A percentile compares a stretch with the other conserved stretches of the same genome.
These are phyloP conservation scores for Xylaria curta DNA, from an alignment of 495 filamentous ascomycete genomes.

Conservation along the genomic window DNA sequence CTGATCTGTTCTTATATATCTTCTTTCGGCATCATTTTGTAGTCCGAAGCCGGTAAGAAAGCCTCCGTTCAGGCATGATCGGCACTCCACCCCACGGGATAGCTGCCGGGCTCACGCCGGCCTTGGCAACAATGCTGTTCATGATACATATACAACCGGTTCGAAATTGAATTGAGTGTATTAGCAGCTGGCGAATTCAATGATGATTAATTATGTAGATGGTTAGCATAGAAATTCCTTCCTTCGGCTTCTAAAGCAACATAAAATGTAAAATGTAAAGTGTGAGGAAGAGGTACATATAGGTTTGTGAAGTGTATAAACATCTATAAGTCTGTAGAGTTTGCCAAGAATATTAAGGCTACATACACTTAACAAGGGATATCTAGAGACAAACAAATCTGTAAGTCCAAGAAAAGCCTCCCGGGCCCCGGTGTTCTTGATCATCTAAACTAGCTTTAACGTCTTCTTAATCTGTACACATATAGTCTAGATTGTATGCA, in stretches of 20 bases:
- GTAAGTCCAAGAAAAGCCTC: slow-evolving; percentile 47
- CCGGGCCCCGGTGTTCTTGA: slow-evolving; percentile 14
- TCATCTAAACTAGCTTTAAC: slow-evolving; percentile 49
- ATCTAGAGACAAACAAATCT: slow-evolving; percentile 56
- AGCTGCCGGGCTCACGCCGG: background rate
- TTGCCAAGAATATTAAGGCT: background rate
- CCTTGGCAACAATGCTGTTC: background rate
- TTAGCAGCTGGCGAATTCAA: slow-evolving; percentile 61
- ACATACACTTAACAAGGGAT: slow-evolving; percentile 39
- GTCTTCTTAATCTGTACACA: slow-evolving; percentile 60
- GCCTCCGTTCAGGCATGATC: slow-evolving; percentile 24
- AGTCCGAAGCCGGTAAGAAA: slow-evolving; percentile 21
- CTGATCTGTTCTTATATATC: background rate
- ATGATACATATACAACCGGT: slow-evolving; percentile 64
- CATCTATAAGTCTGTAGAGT: background rate
- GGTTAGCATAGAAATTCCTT: slow-evolving; percentile 32
- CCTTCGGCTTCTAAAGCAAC: background rate
- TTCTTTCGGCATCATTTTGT: background rate
- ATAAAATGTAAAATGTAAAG: background rate
- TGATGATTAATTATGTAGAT: slow-evolving; percentile 35
- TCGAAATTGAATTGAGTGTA: slow-evolving; percentile 63
- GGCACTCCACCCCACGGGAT: slow-evolving; percentile 16
- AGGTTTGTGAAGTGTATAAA: background rate
- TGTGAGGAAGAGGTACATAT: background rate
- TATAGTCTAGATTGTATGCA: slow-evolving; percentile 45